Evolutionary conservation across 2,329 filamentous ascomycete species (phyloP).

Genomic region (Alternaria infectoria): DNA sequence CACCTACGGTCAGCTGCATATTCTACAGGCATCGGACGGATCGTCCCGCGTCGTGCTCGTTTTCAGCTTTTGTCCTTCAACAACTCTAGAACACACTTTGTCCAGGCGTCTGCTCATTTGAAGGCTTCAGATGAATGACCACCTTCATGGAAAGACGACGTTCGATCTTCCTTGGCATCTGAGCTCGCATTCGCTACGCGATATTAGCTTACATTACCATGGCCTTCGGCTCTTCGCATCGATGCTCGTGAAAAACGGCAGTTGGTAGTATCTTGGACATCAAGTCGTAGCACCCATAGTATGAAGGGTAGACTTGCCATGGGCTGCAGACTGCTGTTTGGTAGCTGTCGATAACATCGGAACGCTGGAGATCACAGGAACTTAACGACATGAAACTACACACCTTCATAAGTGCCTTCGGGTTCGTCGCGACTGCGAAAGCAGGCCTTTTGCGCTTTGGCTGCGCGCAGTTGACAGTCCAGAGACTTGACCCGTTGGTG

Average conservation of each 20-base stretch:
- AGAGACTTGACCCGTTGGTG: constrained; percentile 39
- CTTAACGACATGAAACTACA: constrained; percentile 24
- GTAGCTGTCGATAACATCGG: not conserved
- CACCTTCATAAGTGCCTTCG: constrained; percentile 20
- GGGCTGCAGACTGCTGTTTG: not conserved
- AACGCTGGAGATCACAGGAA: not conserved
- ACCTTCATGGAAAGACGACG: not conserved
- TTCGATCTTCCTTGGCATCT: constrained; percentile 17
- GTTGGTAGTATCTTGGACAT: not conserved
- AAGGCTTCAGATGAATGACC: not conserved
- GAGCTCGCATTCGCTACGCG: constrained; percentile 12
- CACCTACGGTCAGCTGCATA: not conserved
- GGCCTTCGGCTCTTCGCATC: constrained; percentile 10
- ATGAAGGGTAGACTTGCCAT: not conserved
- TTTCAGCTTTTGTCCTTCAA: not conserved
- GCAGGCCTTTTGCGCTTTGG: constrained; percentile 37
- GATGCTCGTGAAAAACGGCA: not conserved
- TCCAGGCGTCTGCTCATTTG: not conserved
- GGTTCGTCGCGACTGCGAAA: constrained; percentile 23
- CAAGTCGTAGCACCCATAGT: not conserved
- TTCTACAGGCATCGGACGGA: not conserved
- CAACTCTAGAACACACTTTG: not conserved
- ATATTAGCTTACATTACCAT: constrained; percentile 19
- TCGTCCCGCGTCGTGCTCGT: not conserved
- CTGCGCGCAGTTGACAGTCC: constrained; percentile 33